phyloP scores from a whole-genome alignment of 257 asterid species.

The Solanum rostratum region DNA sequence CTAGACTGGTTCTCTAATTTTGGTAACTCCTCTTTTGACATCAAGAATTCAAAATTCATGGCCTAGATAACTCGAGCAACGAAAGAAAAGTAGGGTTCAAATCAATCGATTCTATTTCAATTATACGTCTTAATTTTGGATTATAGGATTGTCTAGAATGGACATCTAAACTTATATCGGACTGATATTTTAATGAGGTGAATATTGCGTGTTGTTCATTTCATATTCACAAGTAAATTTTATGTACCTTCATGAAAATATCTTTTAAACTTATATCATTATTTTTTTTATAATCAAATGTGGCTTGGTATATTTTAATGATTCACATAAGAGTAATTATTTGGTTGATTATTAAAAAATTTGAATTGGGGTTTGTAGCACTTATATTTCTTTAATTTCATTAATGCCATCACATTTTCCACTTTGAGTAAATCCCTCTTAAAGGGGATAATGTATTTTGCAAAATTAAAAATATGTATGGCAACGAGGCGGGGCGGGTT shows the following conservation, averaged over 20 bases:
- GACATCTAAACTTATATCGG: background rate
- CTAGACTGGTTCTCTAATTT: background rate
- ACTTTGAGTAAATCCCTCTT: background rate
- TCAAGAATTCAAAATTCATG: background rate
- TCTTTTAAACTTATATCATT: too few species aligned
- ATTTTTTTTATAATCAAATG: background rate
- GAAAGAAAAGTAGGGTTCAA: too few species aligned
- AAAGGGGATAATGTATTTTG: background rate
- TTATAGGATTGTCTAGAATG: background rate
- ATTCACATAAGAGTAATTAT: background rate
- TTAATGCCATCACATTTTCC: background rate
- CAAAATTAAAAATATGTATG: background rate
- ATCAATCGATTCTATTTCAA: too few species aligned
- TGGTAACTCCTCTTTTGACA: background rate
- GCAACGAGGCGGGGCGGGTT: too few species aligned
- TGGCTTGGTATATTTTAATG: background rate
- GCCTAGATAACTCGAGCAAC: too few species aligned
- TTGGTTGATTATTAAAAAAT: background rate
- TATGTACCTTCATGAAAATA: background rate
- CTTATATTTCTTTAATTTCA: background rate
- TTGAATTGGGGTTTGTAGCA: background rate
- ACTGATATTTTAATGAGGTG: background rate
- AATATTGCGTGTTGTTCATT: background rate
- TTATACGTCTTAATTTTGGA: too few species aligned
- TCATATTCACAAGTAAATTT: background rate